Conservation (phyloP, 2,329 filamentous ascomycete genomes). For the Trichoderma harzianum region DNA sequence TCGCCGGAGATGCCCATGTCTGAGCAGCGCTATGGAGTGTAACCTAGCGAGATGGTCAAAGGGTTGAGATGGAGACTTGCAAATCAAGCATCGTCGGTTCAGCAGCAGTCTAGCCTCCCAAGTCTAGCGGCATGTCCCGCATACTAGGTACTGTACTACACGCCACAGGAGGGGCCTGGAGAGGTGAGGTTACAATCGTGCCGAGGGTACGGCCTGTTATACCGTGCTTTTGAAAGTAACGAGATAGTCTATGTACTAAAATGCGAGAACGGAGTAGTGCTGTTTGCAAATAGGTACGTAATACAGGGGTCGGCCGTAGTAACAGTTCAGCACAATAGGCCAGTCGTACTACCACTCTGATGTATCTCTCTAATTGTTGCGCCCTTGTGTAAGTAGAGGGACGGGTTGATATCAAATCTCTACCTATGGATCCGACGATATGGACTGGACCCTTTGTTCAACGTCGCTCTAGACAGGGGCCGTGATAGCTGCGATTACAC, state of each 20-base stretch:
- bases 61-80: not conserved
- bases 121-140: not conserved
- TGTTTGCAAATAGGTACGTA: not conserved
- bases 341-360: not conserved
- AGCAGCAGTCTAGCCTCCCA: not conserved
- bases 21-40: conserved; percentile 5
- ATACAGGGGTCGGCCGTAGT: not conserved
- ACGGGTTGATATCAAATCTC: not conserved
- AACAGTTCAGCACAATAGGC: not conserved
- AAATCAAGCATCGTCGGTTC: not conserved
- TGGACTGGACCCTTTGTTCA: not conserved
- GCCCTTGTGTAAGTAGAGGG: not conserved
- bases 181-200: conserved; percentile 7
- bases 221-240: not conserved
- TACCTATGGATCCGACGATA: not conserved
- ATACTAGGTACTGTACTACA: not conserved
- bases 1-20: conserved; percentile 7
- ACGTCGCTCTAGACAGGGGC: not conserved
- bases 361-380: not conserved
- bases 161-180: conserved; percentile 1
- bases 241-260: not conserved
- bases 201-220: not conserved
- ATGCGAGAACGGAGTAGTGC: not conserved
- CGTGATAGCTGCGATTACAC: not conserved
- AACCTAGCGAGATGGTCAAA: conserved; percentile 4